A percentile compares a stretch with the other conserved stretches of the same genome.
These are phyloP conservation scores for Sugiyamaella neomexicana DNA, from an alignment of 1,139 yeast genomes.

Conservation along the genomic window DNA sequence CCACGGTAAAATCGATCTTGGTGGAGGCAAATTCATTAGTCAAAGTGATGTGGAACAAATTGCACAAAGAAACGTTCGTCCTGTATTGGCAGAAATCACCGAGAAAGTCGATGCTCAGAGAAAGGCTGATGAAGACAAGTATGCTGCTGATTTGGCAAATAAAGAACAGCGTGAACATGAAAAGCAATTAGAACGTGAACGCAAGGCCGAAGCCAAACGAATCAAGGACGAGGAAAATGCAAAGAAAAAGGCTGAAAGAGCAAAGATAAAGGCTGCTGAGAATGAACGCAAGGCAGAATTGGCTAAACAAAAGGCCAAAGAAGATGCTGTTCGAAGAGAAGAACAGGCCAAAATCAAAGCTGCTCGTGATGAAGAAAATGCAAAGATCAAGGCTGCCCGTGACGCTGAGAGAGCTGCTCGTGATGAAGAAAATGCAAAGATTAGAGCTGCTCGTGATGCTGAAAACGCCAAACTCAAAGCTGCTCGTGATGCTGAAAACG, in stretches of 20 bases:
- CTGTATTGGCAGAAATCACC: slow-evolving; percentile 77
- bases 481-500: slow-evolving; percentile 22
- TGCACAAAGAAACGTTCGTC: slow-evolving; percentile 80
- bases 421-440: no score
- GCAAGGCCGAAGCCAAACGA: slow-evolving; percentile 33
- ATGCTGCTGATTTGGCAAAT: slow-evolving; percentile 50
- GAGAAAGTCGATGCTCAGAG: slow-evolving; percentile 73
- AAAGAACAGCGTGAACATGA: slow-evolving; percentile 29
- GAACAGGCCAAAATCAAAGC: slow-evolving; percentile 28
- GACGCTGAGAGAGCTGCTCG: slow-evolving; percentile 28
- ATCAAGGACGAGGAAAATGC: slow-evolving; percentile 27
- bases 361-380: slow-evolving; percentile 20
- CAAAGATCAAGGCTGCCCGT: slow-evolving; percentile 23
- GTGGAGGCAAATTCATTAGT: slow-evolving; percentile 84
- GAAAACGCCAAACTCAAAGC: no score
- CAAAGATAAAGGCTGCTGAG: slow-evolving; percentile 19
- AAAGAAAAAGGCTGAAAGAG: slow-evolving; percentile 23
- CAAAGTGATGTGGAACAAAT: slow-evolving; percentile 74
- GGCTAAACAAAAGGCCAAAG: slow-evolving; percentile 34
- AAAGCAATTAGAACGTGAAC: slow-evolving; percentile 32
- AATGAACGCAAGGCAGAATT: slow-evolving; percentile 27
- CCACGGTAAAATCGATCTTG: slow-evolving; percentile 68
- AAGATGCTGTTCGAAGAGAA: slow-evolving; percentile 30
- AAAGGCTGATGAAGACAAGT: slow-evolving; percentile 61
- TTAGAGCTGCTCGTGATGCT: no score